Evolutionary conservation across 2,329 filamentous ascomycete species (phyloP).

Genomic region (Aspergillus jensenii): DNA sequence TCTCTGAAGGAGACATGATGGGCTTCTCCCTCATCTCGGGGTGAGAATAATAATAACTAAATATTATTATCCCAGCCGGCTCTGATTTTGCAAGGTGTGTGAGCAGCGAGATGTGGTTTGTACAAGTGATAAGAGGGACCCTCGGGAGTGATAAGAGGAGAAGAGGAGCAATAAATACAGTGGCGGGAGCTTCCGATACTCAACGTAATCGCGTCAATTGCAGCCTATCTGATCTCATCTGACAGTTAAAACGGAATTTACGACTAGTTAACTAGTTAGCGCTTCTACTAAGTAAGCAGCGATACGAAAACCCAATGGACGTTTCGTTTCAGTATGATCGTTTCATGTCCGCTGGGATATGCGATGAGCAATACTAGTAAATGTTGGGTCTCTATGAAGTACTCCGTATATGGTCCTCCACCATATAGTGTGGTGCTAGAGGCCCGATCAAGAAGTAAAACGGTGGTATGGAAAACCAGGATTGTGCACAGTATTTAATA

Average conservation of each 20-base stretch:
- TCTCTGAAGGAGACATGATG: constrained; percentile 13
- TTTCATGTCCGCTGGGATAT: too few species aligned
- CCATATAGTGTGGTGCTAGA: too few species aligned
- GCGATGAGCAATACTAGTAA: too few species aligned
- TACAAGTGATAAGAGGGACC: not conserved
- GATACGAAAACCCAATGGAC: too few species aligned
- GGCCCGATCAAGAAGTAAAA: too few species aligned
- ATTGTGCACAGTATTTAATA: too few species aligned
- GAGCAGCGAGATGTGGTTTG: not conserved
- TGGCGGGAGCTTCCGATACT: constrained; percentile 1
- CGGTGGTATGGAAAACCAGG: too few species aligned
- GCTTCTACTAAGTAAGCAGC: not conserved
- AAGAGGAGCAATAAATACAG: not conserved
- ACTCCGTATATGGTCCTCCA: too few species aligned
- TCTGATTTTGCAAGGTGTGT: not conserved
- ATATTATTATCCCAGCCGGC: not conserved
- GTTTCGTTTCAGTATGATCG: too few species aligned
- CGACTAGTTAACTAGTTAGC: not conserved
- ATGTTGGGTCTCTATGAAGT: too few species aligned
- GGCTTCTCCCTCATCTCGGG: constrained; percentile 9
- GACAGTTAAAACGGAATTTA: not conserved
- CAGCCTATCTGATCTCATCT: not conserved
- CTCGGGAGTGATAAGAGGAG: not conserved
- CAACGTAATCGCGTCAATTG: not conserved
- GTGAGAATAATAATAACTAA: not conserved